Base-by-base conservation (phyloP, 176 grass and related monocot species). In the Triticum timopheevii region DNA sequence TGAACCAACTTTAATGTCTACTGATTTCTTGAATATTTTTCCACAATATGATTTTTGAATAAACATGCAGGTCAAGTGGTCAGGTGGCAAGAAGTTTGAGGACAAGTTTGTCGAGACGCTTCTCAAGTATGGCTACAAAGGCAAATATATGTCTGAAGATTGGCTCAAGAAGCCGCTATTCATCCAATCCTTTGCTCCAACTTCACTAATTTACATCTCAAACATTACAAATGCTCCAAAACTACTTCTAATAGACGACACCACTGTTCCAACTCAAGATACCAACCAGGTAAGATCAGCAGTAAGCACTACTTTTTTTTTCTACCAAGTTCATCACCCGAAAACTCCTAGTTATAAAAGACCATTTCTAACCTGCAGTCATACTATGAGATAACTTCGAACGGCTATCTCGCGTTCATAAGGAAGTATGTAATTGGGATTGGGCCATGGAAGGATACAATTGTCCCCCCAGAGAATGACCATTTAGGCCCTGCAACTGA, bases 391-490 rank as follows among this genome's bases (percentile, higher is more conserved):
- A 94, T 94, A 86, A 94, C 95, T 49, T 97, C 95, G 33, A 36
- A 93, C 67, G 73, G 24, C 22, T 97, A 94, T 86, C 84, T 97
- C 19, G 31, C 22, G 24, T 97, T 94, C 81, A 97, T 97, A 86
- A 89, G 80, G 52, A 72, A 86, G 22, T 93, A 94, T 70, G 86
- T 97, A 44, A n/a, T 94, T 45, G 95, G 92, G 59, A 94, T 97
- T 86, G 95, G 92, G 17, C 92, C 92, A 52, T 94, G 92, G 92
- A 97, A 97, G 84, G 95, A 97, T 54, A 97, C 92, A 71, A 84
- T 97, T 81, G 88, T 97, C 73, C 90, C 90, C 49, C 70, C 90
- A 5, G 59, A 75, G 72, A 52, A 93, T 8, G 89, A 93, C 38
- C 73, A 76, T 13, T 83, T 94, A 64, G 90, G 78, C 56, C 77